Evolutionary conservation across 768 basidiomycete genomes (phyloP).

Genomic region (Tricholoma sp.): DNA sequence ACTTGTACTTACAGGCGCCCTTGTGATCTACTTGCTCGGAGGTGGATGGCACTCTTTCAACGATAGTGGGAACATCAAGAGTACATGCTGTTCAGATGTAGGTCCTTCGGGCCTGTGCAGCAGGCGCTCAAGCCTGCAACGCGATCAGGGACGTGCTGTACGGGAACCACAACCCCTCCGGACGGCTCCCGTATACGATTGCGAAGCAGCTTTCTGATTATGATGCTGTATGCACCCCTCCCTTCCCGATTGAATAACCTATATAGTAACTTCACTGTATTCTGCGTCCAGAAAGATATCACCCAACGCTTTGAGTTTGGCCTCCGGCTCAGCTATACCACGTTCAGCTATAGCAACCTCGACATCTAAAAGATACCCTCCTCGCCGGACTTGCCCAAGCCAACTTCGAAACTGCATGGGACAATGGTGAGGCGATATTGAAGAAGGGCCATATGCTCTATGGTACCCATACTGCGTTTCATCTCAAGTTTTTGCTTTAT

Average conservation of each 20-base stretch:
- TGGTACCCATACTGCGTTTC: constrained; percentile 50
- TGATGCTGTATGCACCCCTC: too few relatives aligned
- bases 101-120: constrained; percentile 62
- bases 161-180: constrained; percentile 65
- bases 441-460: constrained; percentile 55
- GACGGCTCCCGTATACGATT: constrained; percentile 70
- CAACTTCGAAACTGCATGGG: constrained; percentile 46
- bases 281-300: constrained; percentile 50
- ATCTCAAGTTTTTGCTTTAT: background rate
- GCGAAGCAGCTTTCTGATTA: constrained; percentile 59
- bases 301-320: constrained; percentile 86
- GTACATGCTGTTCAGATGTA: too few relatives aligned
- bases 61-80: too few relatives aligned
- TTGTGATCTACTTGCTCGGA: too few relatives aligned
- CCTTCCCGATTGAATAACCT: too few relatives aligned
- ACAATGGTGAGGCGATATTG: constrained; percentile 48
- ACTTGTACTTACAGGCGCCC: too few relatives aligned
- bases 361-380: constrained; percentile 42
- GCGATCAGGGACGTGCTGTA: constrained; percentile 68
- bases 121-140: constrained; percentile 70
- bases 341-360: constrained; percentile 66
- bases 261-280: too few relatives aligned
- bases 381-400: constrained; percentile 28
- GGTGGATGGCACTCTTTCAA: too few relatives aligned
- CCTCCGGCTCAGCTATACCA: constrained; percentile 83